Conservation (phyloP, 371 early-diverging fungal genomes). For the Zychaea mexicana region DNA sequence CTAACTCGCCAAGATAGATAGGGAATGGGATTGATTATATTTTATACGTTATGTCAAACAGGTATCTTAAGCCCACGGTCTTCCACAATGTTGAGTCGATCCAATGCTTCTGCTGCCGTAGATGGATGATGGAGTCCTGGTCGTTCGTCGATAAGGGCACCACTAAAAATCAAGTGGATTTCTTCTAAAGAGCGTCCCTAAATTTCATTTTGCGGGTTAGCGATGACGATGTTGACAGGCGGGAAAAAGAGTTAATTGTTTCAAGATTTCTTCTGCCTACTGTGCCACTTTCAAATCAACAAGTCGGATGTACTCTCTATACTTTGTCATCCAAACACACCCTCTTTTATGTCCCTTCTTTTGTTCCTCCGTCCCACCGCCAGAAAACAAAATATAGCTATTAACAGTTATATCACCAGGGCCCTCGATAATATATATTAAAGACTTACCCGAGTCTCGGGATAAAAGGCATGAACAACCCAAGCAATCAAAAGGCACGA, state of each 20-base stretch:
- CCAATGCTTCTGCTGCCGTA: constrained; percentile 45
- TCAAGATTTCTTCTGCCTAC: neutral
- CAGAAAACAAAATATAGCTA: neutral
- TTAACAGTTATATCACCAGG: too few relatives aligned
- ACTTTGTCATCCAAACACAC: too few relatives aligned
- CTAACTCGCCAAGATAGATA: neutral
- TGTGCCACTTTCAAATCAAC: neutral
- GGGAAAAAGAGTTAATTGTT: neutral
- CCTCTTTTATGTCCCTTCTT: too few relatives aligned
- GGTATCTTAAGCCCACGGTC: neutral
- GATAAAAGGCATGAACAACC: constrained; percentile 69
- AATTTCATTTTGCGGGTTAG: neutral
- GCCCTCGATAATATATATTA: too few relatives aligned
- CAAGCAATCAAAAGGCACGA: constrained; percentile 58
- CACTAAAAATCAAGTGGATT: constrained; percentile 50
- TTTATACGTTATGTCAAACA: neutral
- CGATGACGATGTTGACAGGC: neutral
- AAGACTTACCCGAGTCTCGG: constrained; percentile 69
- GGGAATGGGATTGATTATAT: too few relatives aligned
- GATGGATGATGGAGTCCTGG: constrained; percentile 55
- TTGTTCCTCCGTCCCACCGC: too few relatives aligned
- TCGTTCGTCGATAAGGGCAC: constrained; percentile 38
- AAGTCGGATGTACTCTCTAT: too few relatives aligned
- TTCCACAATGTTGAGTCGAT: constrained; percentile 15
- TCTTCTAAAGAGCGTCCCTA: constrained; percentile 49